These are phyloP conservation scores for Annona cherimola DNA, from an alignment of 164 flowering plant species.

Conservation along the genomic window DNA sequence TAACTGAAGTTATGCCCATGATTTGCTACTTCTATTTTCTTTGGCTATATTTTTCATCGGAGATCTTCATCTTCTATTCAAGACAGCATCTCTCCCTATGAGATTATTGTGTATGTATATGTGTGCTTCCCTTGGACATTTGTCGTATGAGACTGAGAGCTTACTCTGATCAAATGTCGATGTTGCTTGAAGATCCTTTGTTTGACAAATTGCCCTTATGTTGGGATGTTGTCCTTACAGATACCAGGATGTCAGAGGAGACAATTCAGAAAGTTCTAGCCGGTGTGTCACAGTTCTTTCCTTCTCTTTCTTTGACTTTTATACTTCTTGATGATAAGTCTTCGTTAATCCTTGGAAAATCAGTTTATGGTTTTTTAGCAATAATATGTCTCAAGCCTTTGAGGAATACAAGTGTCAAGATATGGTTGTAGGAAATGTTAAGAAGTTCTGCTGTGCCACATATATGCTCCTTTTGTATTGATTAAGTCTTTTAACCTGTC, in stretches of 20 bases:
- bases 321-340: background rate
- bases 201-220: no score
- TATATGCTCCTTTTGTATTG: background rate
- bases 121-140: no score
- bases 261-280: conserved; percentile 64
- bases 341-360: background rate
- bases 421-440: background rate
- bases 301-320: background rate
- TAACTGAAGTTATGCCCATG: no score
- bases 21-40: no score
- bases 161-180: background rate
- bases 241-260: conserved; percentile 62
- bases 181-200: background rate
- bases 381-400: background rate
- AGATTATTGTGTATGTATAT: no score
- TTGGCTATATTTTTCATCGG: no score
- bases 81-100: no score
- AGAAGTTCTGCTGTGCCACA: background rate
- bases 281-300: conserved; percentile 35
- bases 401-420: background rate
- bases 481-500: background rate
- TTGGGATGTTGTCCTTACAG: conserved; percentile 25
- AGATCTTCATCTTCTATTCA: no score
- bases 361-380: no score
- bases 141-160: no score